Evolutionary conservation across 164 flowering plant genomes (phyloP).

Genomic region (Tetracentron sinense): DNA sequence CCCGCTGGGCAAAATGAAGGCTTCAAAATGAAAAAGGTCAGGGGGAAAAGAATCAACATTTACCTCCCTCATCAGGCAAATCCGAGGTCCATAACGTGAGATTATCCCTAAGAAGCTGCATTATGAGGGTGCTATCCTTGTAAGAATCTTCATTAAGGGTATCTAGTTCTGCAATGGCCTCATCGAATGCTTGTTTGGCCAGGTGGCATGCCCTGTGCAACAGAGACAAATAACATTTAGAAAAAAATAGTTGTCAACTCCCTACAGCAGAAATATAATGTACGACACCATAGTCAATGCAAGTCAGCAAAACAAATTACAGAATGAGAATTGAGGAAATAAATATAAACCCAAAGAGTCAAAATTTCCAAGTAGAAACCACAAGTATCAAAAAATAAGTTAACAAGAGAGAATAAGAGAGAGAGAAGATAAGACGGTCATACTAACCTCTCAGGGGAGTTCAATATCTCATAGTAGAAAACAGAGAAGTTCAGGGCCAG

Average conservation of each 20-base stretch:
- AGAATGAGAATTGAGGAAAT: not conserved
- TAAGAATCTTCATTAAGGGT: constrained; percentile 48
- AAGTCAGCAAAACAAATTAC: too few species aligned
- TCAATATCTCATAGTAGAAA: constrained; percentile 55
- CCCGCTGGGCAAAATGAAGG: too few species aligned
- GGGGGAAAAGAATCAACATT: not conserved
- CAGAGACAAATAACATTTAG: not conserved
- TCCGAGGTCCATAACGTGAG: constrained; percentile 48
- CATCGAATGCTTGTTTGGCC: constrained; percentile 51
- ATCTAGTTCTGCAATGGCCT: constrained; percentile 48
- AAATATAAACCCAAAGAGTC: not conserved
- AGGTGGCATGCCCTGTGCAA: constrained; percentile 42
- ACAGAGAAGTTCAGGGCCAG: constrained; percentile 56
- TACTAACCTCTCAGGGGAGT: constrained; percentile 48
- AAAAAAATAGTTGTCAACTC: not conserved
- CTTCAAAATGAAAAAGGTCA: too few species aligned
- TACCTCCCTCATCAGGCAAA: constrained; percentile 45
- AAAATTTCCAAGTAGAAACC: not conserved
- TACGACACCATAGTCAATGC: not conserved
- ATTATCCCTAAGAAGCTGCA: constrained; percentile 52
- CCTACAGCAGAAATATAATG: not conserved
- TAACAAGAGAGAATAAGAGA: not conserved
- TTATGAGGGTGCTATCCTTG: constrained; percentile 54
- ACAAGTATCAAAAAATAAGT: too few species aligned
- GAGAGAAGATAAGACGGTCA: not conserved